These are phyloP conservation scores for Podaxis sp. DNA, from an alignment of 768 basidiomycete species.

Conservation along the genomic window DNA sequence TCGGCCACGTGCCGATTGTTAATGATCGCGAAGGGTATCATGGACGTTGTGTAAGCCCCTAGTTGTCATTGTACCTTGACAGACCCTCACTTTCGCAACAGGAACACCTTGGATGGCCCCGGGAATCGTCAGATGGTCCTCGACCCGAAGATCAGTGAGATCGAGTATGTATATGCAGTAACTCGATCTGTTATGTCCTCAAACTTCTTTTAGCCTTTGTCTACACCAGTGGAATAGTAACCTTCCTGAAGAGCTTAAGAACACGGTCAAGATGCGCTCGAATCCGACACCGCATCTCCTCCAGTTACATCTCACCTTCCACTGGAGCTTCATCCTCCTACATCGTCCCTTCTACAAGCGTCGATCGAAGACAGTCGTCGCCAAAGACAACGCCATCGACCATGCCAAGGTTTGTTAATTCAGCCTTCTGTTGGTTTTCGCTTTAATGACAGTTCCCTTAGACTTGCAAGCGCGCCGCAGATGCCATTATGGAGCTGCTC, in stretches of 20 bases:
- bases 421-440: too few relatives aligned
- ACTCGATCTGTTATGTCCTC: background rate
- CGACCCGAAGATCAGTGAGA: slow-evolving; percentile 47
- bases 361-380: slow-evolving; percentile 34
- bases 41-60: slow-evolving; percentile 51
- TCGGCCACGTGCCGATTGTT: slow-evolving; percentile 48
- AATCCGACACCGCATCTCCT: slow-evolving; percentile 53
- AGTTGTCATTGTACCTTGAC: background rate
- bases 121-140: slow-evolving; percentile 35
- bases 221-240: slow-evolving; percentile 48
- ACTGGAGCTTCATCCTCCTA: slow-evolving; percentile 60
- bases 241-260: slow-evolving; percentile 45
- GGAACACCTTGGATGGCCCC: slow-evolving; percentile 42
- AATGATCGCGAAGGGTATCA: slow-evolving; percentile 46
- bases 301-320: slow-evolving; percentile 54
- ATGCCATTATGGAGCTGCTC: slow-evolving; percentile 54
- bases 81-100: slow-evolving; percentile 17
- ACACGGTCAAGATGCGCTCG: slow-evolving; percentile 44
- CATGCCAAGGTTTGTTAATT: slow-evolving; percentile 46
- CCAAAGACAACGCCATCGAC: slow-evolving; percentile 39
- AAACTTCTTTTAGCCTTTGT: slow-evolving; percentile 31
- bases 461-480: slow-evolving; percentile 52
- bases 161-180: slow-evolving; percentile 39
- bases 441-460: slow-evolving; percentile 18
- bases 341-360: slow-evolving; percentile 56